These are phyloP conservation scores for Alternaria tenuissima DNA, from an alignment of 2,329 filamentous ascomycete genomes.

Conservation along the genomic window DNA sequence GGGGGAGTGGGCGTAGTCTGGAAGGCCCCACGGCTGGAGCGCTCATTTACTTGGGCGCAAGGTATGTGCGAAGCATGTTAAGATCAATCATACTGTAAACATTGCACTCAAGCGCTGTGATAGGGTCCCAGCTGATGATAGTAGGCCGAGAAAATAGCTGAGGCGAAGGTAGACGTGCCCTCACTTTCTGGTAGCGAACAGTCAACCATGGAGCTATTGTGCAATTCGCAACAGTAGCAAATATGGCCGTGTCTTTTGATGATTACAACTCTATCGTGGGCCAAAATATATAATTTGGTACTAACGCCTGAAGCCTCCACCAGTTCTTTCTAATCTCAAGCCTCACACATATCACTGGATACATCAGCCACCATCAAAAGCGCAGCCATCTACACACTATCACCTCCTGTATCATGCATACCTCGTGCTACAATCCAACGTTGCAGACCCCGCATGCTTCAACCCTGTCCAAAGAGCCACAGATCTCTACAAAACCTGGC, in stretches of 20 bases:
- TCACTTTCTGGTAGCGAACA: conserved; percentile 5
- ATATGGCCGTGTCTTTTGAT: background rate
- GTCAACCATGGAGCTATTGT: background rate
- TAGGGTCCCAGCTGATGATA: background rate
- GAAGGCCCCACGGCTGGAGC: background rate
- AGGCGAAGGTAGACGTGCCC: background rate
- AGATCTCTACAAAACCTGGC: background rate
- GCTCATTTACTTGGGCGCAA: background rate
- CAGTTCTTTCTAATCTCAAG: background rate
- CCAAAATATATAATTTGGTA: background rate
- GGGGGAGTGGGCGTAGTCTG: background rate
- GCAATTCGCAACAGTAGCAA: background rate
- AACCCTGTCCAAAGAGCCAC: background rate
- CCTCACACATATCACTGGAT: background rate
- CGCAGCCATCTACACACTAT: background rate
- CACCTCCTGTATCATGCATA: background rate
- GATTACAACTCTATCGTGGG: background rate
- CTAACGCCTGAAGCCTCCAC: background rate
- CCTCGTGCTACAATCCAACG: background rate
- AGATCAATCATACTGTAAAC: background rate
- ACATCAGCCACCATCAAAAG: background rate
- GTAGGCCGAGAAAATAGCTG: conserved; percentile 1
- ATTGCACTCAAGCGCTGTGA: background rate
- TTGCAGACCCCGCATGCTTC: background rate
- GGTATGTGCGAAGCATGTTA: background rate